Base-by-base conservation (phyloP, 1,284 basidiomycete species). In the Taiwanofungus camphoratus region DNA sequence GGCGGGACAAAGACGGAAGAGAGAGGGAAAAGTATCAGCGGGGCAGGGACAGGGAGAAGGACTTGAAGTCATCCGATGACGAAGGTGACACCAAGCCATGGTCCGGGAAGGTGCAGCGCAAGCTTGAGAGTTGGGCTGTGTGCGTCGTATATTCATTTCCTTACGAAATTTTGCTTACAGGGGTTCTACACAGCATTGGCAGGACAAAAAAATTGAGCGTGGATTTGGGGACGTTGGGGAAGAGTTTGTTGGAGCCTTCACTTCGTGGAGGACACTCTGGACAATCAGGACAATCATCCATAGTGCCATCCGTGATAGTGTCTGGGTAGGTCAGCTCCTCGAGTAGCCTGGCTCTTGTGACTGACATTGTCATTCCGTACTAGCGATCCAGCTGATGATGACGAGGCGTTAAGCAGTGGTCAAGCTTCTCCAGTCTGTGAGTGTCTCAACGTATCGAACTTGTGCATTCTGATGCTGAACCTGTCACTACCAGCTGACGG, bases 41-140 rank as follows among this genome's bases (percentile, higher is more conserved):
- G 37, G 66, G 69, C 16, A 55, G 55, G 49, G 65, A 64, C 47
- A 58, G 54, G 46, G 54, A 58, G 60, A 54, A 50, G 43, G 62
- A 67, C 35, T 52, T 53, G 15, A 55, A 56, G 39, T 59, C 57
- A 12, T 62, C 60, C 5, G 68, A 68, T n/a, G 64, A 66, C 33
- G 70, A 70, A 19, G 48, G 56, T 24, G 65, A 63, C 20, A 55
- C 60, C 23, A 58, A 52, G 49, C 69, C 73, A 41, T 79, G 82
- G 76, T 67, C 76, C 3, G 79, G 73, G 34, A 70, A 70, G 48
- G 70, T 87, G 51, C 77, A 81, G 59, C 77, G 73, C 49, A 87
- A 82, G 61, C 63, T 88, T 2, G 84, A 79, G 55, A 73, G 70
- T 46, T 87, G 82, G 84, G 65, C 83, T 23, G 74, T 73, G 82